A percentile compares a stretch with the other conserved stretches of the same genome.
These are phyloP conservation scores for Nothophaeocryptopus gaeumannii DNA, from an alignment of 2,329 filamentous ascomycete species.

Conservation along the genomic window DNA sequence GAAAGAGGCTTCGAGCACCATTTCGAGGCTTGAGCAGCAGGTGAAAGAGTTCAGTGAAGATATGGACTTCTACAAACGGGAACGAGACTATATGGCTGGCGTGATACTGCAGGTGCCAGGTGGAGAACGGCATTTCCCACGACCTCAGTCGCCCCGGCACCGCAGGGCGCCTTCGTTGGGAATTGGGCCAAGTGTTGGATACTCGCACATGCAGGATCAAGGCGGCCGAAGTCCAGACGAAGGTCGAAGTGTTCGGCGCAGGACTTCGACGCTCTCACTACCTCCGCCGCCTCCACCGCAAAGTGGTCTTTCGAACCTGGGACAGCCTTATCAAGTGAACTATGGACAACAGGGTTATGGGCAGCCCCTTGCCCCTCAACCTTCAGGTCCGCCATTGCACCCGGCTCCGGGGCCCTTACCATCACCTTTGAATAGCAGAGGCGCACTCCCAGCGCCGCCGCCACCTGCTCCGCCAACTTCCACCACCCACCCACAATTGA, in stretches of 20 bases:
- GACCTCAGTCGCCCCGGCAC: conserved; percentile 44
- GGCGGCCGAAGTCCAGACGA: conserved; percentile 27
- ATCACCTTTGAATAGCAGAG: conserved; percentile 18
- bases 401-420: conserved; percentile 21
- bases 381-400: conserved; percentile 16
- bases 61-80: conserved; percentile 68
- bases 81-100: conserved; percentile 70
- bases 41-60: conserved; percentile 67
- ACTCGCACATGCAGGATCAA: conserved; percentile 24
- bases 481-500: conserved; percentile 20
- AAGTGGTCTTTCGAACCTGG: conserved; percentile 4
- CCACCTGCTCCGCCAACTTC: conserved; percentile 6
- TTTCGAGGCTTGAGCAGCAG: conserved; percentile 66
- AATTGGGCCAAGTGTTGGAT: conserved; percentile 17
- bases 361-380: conserved; percentile 24
- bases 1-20: conserved; percentile 65
- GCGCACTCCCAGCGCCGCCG: conserved; percentile 12
- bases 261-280: conserved; percentile 29
- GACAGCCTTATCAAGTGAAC: conserved; percentile 10
- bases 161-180: conserved; percentile 24
- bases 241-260: conserved; percentile 28
- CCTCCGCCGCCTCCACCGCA: conserved; percentile 18
- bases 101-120: conserved; percentile 60
- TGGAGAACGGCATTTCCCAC: conserved; percentile 45
- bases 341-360: conserved; percentile 23